phyloP scores from a whole-genome alignment of 2,329 filamentous ascomycete genomes.

The Claviceps sorghi region DNA sequence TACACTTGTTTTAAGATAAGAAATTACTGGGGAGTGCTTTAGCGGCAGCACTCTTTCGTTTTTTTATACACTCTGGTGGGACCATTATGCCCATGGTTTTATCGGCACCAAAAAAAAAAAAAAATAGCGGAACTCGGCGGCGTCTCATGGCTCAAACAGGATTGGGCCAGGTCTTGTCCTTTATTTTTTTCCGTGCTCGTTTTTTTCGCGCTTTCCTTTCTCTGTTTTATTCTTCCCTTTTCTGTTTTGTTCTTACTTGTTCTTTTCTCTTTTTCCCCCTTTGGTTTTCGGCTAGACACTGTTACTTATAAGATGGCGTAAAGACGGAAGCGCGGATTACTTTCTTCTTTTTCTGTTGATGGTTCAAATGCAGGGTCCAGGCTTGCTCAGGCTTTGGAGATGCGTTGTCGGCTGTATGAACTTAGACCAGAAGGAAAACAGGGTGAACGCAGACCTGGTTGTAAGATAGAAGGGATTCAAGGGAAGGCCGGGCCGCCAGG shows the following conservation, averaged over 20 bases:
- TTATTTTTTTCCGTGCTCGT: background rate
- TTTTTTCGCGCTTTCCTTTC: background rate
- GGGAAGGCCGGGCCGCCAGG: background rate
- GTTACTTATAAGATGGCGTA: constrained; percentile 1
- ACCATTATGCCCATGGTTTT: background rate
- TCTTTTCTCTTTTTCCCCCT: background rate
- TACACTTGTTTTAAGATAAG: constrained; percentile 3
- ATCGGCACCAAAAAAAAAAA: background rate
- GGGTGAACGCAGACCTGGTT: background rate
- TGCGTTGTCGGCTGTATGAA: constrained; percentile 2
- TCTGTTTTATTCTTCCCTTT: background rate
- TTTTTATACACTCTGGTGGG: background rate
- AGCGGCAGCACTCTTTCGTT: background rate
- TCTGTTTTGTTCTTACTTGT: background rate
- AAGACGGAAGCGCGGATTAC: background rate
- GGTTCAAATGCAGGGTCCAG: background rate
- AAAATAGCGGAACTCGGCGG: background rate
- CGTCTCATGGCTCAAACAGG: background rate
- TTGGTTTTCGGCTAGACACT: constrained; percentile 1
- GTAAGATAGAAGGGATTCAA: constrained; percentile 1
- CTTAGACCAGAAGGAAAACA: background rate
- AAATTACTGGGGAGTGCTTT: background rate
- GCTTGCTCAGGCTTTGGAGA: background rate
- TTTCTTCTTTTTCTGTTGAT: background rate
- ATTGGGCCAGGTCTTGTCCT: background rate